phyloP scores from a whole-genome alignment of 139 green algal species.

The Auxenochlorella pyrenoidosa region DNA sequence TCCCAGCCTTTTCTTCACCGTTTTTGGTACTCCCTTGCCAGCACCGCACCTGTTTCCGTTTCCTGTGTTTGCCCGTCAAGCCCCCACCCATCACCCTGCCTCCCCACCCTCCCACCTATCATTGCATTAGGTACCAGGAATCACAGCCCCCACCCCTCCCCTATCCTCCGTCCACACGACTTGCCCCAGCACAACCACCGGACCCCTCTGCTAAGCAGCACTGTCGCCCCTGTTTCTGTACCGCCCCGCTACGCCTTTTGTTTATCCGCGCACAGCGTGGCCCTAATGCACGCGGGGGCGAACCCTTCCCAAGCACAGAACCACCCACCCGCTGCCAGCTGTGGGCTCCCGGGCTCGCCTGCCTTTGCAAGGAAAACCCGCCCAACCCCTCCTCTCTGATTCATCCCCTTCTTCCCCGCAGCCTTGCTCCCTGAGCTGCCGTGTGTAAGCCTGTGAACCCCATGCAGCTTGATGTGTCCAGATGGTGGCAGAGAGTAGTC shows the following conservation, averaged over 20 bases:
- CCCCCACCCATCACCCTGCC: not conserved
- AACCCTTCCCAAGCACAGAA: too few species aligned
- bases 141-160: not conserved
- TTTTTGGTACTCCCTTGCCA: not conserved
- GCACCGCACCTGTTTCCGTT: not conserved
- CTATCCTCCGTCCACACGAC: not conserved
- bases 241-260: not conserved
- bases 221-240: not conserved
- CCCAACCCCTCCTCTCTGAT: too few species aligned
- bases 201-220: not conserved
- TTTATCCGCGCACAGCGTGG: not conserved
- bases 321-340: too few species aligned
- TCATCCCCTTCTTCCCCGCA: too few species aligned
- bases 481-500: too few species aligned
- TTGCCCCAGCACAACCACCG: not conserved
- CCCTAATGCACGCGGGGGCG: not conserved
- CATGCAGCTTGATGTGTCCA: too few species aligned
- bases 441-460: too few species aligned
- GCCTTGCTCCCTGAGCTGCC: too few species aligned
- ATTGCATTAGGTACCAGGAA: not conserved
- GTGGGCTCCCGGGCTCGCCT: too few species aligned
- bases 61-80: not conserved
- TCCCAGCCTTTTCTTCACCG: too few species aligned
- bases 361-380: too few species aligned
- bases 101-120: not conserved